phyloP scores from a whole-genome alignment of 495 filamentous ascomycete genomes.

The Chaetomium fimeti region DNA sequence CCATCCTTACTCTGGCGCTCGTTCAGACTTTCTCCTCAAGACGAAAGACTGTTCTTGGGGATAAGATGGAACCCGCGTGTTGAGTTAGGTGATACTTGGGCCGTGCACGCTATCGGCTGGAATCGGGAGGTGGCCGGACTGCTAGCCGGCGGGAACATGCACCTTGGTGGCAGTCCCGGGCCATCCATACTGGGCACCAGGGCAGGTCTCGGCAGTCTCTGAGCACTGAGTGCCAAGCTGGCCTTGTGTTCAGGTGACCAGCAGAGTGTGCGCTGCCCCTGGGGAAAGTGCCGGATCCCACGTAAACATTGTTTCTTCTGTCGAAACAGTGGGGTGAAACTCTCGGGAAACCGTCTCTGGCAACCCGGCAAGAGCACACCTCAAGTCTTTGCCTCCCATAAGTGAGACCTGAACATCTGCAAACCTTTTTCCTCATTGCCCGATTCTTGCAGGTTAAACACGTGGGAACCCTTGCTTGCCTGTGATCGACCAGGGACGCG shows the following conservation, averaged over 20 bases:
- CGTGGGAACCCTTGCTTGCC: not conserved
- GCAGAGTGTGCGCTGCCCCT: not conserved
- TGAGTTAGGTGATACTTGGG: not conserved
- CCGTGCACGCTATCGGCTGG: slow-evolving; percentile 9
- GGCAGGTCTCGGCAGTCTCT: slow-evolving; percentile 8
- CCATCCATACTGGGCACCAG: too few relatives aligned
- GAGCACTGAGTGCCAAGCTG: slow-evolving; percentile 14
- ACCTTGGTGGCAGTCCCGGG: too few relatives aligned
- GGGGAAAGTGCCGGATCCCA: not conserved
- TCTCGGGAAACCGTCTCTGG: not conserved
- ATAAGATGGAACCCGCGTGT: not conserved
- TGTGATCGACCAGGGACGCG: too few relatives aligned
- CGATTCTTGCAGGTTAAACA: not conserved
- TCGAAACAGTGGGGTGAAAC: not conserved
- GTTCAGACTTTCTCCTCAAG: not conserved
- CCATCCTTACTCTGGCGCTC: not conserved
- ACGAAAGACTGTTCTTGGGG: not conserved
- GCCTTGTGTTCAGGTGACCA: slow-evolving; percentile 13
- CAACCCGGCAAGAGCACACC: not conserved
- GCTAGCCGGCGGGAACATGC: not conserved
- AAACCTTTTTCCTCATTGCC: not conserved
- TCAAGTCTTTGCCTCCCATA: too few relatives aligned
- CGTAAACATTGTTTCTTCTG: too few relatives aligned
- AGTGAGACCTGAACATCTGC: not conserved
- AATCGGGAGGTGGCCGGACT: slow-evolving; percentile 8